Evolutionary conservation across 139 green algal species (phyloP).

Genomic region (Chlamydomonas urium): DNA sequence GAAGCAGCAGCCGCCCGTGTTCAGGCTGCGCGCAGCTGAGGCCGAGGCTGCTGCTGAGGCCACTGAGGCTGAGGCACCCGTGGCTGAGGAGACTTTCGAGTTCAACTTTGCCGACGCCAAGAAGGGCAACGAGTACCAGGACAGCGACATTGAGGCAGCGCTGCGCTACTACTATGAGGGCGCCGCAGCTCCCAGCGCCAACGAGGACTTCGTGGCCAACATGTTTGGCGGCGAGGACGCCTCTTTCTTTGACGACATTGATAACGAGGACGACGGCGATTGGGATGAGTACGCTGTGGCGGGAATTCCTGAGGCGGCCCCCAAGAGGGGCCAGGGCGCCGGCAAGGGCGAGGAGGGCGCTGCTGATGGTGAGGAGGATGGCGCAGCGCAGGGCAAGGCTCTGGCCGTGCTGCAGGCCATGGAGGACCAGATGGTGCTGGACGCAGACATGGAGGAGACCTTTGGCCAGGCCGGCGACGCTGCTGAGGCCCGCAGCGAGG

Average conservation of each 20-base stretch:
- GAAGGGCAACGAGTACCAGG: constrained; percentile 39
- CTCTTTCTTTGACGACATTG: constrained; percentile 44
- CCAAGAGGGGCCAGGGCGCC: constrained; percentile 27
- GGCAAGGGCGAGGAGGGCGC: constrained; percentile 10
- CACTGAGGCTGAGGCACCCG: constrained; percentile 4
- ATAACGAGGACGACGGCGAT: constrained; percentile 41
- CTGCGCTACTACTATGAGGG: constrained; percentile 27
- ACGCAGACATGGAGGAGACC: constrained; percentile 37
- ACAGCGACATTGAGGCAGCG: constrained; percentile 35
- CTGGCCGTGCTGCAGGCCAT: constrained; percentile 27
- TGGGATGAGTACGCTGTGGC: constrained; percentile 32
- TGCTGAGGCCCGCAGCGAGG: neutral
- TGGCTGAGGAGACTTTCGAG: constrained; percentile 27
- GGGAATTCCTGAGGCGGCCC: constrained; percentile 45
- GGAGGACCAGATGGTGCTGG: constrained; percentile 41
- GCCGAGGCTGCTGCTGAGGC: constrained; percentile 6
- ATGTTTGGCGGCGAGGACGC: constrained; percentile 37
- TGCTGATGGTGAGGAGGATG: constrained; percentile 19
- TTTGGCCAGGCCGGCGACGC: constrained; percentile 10
- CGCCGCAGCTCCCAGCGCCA: constrained; percentile 5
- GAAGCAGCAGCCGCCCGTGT: neutral
- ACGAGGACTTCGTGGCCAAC: constrained; percentile 31
- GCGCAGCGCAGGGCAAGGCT: constrained; percentile 26
- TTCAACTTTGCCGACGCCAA: constrained; percentile 40
- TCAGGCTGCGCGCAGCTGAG: neutral